Base-by-base conservation (phyloP, 441 rosid genomes). In the Pelargonium myrrhifolium region DNA sequence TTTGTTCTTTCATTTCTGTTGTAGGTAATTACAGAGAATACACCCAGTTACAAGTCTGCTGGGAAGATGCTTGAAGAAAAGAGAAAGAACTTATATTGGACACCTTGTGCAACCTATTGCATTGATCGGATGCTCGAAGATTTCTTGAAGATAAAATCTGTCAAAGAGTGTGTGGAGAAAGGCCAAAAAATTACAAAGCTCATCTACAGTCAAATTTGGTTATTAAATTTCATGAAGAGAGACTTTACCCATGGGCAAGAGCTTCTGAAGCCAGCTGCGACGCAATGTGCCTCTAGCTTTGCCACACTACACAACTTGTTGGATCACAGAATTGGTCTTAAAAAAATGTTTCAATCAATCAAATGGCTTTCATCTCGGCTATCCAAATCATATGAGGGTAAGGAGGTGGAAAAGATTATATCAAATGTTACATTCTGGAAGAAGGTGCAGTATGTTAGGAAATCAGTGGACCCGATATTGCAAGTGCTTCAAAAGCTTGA, bases 31-130 rank as follows among this genome's bases (percentile, higher is more conserved):
- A 91, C 96, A 20, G 80, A 80, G 80, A 85, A 85, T 81, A 87
- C 88, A 17, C 67, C 68, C 55, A 77, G 84, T 72, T 91, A 79
- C 69, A 85, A 78, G 78, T 78, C 85, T 64, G 93, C 95, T 60
- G 98, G 98, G 65, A 89, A 92, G 79, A 81, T 89, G 87, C 96
- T 93, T 71, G 95, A 93, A 80, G 97, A 89, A 75, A 91, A 83
- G 72, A 81, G 93, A 76, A 85, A 86, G 75, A 87, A 89, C 75
- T 74, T 93, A 69, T 93, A 88, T 83, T 89, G 99, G 99, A 85
- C 93, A 6, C 97, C 97, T 45, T 93, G 97, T 77, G 96, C 93
- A 47, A 75, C 80, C 43, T 75, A 87, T 73, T 82, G 84, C 77
- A 76, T 93, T 71, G 96, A 93, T 73, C 80, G 75, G 62, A 84